Evolutionary conservation across 2,329 filamentous ascomycete genomes (phyloP).

Genomic region (Coleophoma eucalyptorum): DNA sequence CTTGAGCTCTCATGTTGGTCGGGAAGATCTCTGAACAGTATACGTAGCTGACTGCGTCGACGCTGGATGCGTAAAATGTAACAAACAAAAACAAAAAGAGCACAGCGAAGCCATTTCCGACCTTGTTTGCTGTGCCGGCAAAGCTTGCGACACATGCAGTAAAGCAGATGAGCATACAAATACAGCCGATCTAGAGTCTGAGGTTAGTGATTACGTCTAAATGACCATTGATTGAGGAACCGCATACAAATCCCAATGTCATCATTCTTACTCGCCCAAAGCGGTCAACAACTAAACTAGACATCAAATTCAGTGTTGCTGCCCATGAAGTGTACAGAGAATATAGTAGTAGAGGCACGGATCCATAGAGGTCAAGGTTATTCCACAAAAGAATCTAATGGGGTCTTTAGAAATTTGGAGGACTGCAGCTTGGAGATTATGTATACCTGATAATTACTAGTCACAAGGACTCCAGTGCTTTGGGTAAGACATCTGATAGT

Average conservation of each 20-base stretch:
- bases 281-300: neutral
- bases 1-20: neutral
- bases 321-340: neutral
- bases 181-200: neutral
- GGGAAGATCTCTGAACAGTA: neutral
- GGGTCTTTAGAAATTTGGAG: neutral
- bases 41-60: neutral
- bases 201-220: neutral
- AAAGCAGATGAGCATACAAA: neutral
- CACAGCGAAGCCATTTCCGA: neutral
- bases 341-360: neutral
- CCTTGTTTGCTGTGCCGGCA: neutral
- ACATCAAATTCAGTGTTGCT: neutral
- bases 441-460: neutral
- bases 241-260: neutral
- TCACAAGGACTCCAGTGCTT: slow-evolving; percentile 6
- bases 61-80: neutral
- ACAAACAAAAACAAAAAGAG: slow-evolving; percentile 1
- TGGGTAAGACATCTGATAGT: slow-evolving; percentile 1
- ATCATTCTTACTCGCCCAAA: slow-evolving; percentile 1
- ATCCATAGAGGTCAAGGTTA: neutral
- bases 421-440: neutral
- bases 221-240: neutral
- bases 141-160: neutral
- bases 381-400: neutral